Conservation (phyloP, 495 filamentous ascomycete species). For the Symbiotaphrina buchneri region DNA sequence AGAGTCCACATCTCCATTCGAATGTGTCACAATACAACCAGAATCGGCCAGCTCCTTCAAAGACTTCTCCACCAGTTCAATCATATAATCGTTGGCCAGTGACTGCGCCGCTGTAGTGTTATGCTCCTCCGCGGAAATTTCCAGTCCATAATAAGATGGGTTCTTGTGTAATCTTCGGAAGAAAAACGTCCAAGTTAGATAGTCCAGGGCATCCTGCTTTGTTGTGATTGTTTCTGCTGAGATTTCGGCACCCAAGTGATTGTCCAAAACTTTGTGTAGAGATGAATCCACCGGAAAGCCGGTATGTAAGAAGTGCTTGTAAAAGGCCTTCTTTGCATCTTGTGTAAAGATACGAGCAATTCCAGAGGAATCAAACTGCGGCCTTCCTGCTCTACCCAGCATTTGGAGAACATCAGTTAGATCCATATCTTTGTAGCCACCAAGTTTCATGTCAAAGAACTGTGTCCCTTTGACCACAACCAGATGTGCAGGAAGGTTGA, state of each 20-base stretch:
- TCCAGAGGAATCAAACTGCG: constrained; percentile 88
- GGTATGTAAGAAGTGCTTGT: constrained; percentile 97
- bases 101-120: constrained; percentile 69
- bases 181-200: constrained; percentile 98
- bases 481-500: constrained; percentile 91
- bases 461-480: constrained; percentile 98
- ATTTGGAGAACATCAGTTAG: constrained; percentile 96
- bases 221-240: constrained; percentile 78
- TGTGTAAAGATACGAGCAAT: constrained; percentile 95
- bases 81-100: constrained; percentile 77
- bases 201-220: constrained; percentile 94
- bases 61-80: constrained; percentile 71
- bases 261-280: constrained; percentile 86
- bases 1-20: constrained; percentile 75
- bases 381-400: constrained; percentile 85
- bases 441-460: constrained; percentile 94
- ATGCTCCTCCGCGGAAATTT: constrained; percentile 85
- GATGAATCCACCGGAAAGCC: constrained; percentile 96
- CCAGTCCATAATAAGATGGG: constrained; percentile 89
- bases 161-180: constrained; percentile 96
- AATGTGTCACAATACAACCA: constrained; percentile 53
- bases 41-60: constrained; percentile 61
- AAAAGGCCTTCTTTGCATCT: constrained; percentile 97
- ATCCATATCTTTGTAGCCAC: constrained; percentile 98
- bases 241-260: constrained; percentile 90